Evolutionary conservation across 257 asterid species (phyloP).

Genomic region (Solanum appendiculatum): DNA sequence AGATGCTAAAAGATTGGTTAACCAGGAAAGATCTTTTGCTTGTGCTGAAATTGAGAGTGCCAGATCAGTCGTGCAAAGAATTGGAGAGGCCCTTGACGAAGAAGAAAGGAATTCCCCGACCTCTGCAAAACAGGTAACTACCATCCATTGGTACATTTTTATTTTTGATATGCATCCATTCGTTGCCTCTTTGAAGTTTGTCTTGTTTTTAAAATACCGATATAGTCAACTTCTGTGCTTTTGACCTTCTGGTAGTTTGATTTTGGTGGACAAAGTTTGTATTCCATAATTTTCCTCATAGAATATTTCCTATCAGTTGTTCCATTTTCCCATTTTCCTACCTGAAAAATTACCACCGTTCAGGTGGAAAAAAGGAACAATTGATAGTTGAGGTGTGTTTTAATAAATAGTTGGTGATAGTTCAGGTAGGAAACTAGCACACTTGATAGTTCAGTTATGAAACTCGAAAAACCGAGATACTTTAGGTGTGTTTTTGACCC

Average conservation of each 20-base stretch:
- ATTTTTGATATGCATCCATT: neutral
- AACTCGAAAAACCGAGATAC: neutral
- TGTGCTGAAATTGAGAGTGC: constrained; percentile 99
- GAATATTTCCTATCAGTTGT: neutral
- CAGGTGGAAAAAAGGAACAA: neutral
- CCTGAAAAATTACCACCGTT: neutral
- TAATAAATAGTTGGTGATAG: neutral
- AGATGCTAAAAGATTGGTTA: constrained; percentile 90
- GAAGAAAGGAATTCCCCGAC: constrained; percentile 63
- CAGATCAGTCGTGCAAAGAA: constrained; percentile 86
- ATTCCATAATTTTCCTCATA: neutral
- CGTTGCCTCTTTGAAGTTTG: neutral
- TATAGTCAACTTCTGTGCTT: neutral
- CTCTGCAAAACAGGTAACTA: constrained; percentile 49
- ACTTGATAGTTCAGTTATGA: neutral
- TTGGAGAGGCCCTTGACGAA: constrained; percentile 92
- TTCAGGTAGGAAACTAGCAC: neutral
- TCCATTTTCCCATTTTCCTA: neutral
- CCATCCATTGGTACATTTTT: neutral
- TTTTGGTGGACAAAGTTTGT: neutral
- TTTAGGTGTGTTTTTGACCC: neutral
- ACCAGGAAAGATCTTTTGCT: constrained; percentile 97
- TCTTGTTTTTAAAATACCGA: neutral
- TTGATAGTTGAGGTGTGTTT: neutral
- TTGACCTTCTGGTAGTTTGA: neutral